Evolutionary conservation across 192 early-diverging fungal species (phyloP).

Genomic region (Umbelopsis isabellina): DNA sequence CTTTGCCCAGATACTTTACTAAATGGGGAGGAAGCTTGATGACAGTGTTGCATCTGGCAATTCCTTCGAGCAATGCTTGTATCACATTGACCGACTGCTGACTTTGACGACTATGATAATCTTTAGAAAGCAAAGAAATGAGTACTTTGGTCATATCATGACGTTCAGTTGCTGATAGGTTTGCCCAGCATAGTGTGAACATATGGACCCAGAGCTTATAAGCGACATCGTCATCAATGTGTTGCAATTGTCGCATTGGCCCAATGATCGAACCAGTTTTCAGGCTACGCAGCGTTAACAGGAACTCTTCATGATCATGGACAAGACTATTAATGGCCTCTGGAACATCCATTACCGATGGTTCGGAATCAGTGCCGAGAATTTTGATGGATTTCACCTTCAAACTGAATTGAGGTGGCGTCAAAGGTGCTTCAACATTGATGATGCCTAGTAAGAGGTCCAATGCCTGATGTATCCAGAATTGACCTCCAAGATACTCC

Average conservation of each 20-base stretch:
- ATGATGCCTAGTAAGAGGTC: slow-evolving; percentile 82
- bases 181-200: slow-evolving; percentile 86
- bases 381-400: slow-evolving; percentile 51
- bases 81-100: slow-evolving; percentile 91
- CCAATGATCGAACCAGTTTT: slow-evolving; percentile 52
- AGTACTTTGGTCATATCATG: slow-evolving; percentile 85
- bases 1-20: slow-evolving; percentile 89
- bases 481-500: slow-evolving; percentile 83
- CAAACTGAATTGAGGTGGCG: slow-evolving; percentile 42
- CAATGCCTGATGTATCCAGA: slow-evolving; percentile 93
- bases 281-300: slow-evolving; percentile 55
- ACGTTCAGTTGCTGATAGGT: slow-evolving; percentile 71
- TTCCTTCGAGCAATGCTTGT: slow-evolving; percentile 87
- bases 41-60: slow-evolving; percentile 70
- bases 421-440: slow-evolving; percentile 42
- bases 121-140: slow-evolving; percentile 85
- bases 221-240: slow-evolving; percentile 67
- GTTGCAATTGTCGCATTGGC: slow-evolving; percentile 67
- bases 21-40: slow-evolving; percentile 92
- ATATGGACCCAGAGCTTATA: slow-evolving; percentile 81
- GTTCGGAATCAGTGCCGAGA: slow-evolving; percentile 24
- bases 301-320: slow-evolving; percentile 64
- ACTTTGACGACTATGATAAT: slow-evolving; percentile 85
- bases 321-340: slow-evolving; percentile 49
- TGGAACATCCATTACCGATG: slow-evolving; percentile 29